phyloP scores from a whole-genome alignment of 1,284 basidiomycete genomes.

The Nidula niveotomentosa region DNA sequence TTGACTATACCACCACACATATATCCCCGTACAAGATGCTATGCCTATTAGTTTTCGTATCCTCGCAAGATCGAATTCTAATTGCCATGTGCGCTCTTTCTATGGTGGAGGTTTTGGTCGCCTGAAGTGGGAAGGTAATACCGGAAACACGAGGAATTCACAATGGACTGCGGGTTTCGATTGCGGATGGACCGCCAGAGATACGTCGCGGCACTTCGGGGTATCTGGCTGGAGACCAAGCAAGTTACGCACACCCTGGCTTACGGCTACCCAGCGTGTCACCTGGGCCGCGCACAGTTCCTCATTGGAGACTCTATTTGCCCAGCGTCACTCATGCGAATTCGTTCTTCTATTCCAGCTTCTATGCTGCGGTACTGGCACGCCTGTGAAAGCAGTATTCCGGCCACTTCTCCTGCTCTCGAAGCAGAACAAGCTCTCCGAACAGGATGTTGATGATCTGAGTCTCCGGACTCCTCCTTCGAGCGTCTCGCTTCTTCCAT shows the following conservation, averaged over 20 bases:
- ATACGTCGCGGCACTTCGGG: slow-evolving; percentile 39
- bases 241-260: slow-evolving; percentile 29
- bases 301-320: slow-evolving; percentile 22
- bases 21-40: slow-evolving; percentile 28
- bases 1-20: slow-evolving; percentile 13
- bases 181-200: slow-evolving; percentile 38
- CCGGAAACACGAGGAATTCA: slow-evolving; percentile 43
- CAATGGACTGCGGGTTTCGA: slow-evolving; percentile 8
- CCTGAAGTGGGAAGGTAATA: slow-evolving; percentile 36
- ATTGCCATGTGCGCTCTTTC: background rate
- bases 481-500: slow-evolving; percentile 17
- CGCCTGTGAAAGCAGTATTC: slow-evolving; percentile 8
- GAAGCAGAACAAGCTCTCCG: slow-evolving; percentile 24
- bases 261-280: slow-evolving; percentile 12
- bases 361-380: slow-evolving; percentile 6
- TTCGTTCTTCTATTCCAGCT: slow-evolving; percentile 16
- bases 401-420: slow-evolving; percentile 8
- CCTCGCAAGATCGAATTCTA: slow-evolving; percentile 16
- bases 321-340: slow-evolving; percentile 31
- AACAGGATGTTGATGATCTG: slow-evolving; percentile 33
- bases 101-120: background rate
- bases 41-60: slow-evolving; percentile 11
- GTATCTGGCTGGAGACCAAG: slow-evolving; percentile 23
- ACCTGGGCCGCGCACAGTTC: slow-evolving; percentile 38
- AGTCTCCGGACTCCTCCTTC: slow-evolving; percentile 39